Evolutionary conservation across 2,329 filamentous ascomycete species (phyloP), one percentile per base, ranked within the genome.

Genomic region (Pseudocercospora musae): DNA sequence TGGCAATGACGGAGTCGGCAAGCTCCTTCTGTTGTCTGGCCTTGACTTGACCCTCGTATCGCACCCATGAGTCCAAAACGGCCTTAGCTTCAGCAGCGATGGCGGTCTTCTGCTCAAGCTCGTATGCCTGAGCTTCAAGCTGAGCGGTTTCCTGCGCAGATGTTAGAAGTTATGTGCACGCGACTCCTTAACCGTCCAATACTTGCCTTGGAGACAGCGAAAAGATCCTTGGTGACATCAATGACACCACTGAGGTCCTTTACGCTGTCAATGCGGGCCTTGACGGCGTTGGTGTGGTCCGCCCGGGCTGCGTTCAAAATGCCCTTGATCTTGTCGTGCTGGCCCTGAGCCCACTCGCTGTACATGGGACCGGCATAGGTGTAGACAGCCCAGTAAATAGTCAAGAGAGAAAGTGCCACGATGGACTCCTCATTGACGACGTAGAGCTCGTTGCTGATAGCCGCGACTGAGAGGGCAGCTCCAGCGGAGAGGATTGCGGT

Each of bases 391-490:
- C 85, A 89, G 89, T 96, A 99, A 77, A 98, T 91, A 78, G 89
- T 92, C 77, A 98, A 84, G 74, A 99, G 85, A 79, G 90, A 95
- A 82, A 99, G 87, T 70, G 91, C 91, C 76, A 96, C 91, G 77
- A 99, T 90, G 68, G 93, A 90, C 85, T 99, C 95, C 86, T 99
- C 95, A 84, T 99, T 99, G 82, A 99, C 86, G 78, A 99, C 92
- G 82, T 97, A 98, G 85, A 98, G 92, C 87, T 99, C 95, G 83
- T 96, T 99, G 88, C 91, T 96, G 82, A 99, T 92, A 76, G 92
- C 95, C 78, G 95, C 96, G 79, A 96, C 86, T 75, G 91, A 93
- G 73, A 96, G 81, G 82, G 90, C 94, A 75, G 95, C 91, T 69
- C 89, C 89, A 74, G 92, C 93, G 76, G 94, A 98, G 75, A 99